Evolutionary conservation across 179 eudicot genomes (phyloP), one percentile per base, ranked within the genome.

Genomic region (Beta corolliflora): DNA sequence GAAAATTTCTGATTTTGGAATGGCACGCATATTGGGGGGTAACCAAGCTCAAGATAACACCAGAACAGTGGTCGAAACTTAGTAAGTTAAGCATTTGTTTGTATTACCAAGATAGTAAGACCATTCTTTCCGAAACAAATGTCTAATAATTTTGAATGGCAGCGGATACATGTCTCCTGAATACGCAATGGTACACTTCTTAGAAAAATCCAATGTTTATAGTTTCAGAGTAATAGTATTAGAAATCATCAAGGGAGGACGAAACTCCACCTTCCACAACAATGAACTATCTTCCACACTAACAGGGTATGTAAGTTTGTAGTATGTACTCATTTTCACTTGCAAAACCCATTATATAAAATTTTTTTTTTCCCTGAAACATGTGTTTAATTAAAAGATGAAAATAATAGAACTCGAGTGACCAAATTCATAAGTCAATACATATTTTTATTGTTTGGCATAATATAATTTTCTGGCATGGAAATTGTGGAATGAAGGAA

Each of bases 1-100:
- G 31, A 88, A 88, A 77, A 90, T 90, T 75, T 87, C 92, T 31
- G 91, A 90, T 73, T 90, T 90, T 77, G 92, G 92, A 48, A 82
- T 85, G 85, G 91, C 91, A n/a, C 75, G 87, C 76, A 86, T 80
- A 68, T 85, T 90, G 75, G 88, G 87, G 16, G 88, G 84, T 9
- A 81, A 88, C 58, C 88, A 88, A 76, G 79, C 71, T 65, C 83
- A 85, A 79, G 90, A 85, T 41, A 86, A 84, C 73, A 90, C 92
- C 13, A 79, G 65, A 46, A 85, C 86, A 80, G 87, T 90, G n/a
- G 88, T 88, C 23, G 92, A 91, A 73, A 88, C 92, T 55, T 83
- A 85, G 92, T 88, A 84, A 88, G 92, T 79, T 71, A 16, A 70
- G 3, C 14, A n/a, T 50, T 50, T 48, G 19, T 46, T 73, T 63